A percentile compares a stretch with the other conserved stretches of the same genome.
Conservation (phyloP, 2,329 filamentous ascomycete genomes). For the Fonsecaea nubica region DNA sequence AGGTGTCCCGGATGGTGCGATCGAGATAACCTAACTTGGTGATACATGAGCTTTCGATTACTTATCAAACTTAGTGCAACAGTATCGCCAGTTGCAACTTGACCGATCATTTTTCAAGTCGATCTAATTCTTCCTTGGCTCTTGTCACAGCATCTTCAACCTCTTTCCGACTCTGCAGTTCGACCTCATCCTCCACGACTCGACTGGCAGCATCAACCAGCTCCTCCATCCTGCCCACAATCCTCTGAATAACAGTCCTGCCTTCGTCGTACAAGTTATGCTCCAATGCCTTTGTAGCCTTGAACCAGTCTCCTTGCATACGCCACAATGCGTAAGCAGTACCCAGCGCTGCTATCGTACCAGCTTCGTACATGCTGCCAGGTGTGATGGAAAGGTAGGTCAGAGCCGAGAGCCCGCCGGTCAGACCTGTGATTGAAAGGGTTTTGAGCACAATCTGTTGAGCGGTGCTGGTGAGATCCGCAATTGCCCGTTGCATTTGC, state of each 20-base stretch:
- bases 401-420: constrained; percentile 62
- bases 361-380: constrained; percentile 62
- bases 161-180: constrained; percentile 46
- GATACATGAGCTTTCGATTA: neutral
- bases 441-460: constrained; percentile 78
- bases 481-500: constrained; percentile 70
- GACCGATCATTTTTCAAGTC: constrained; percentile 23
- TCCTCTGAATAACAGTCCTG: constrained; percentile 59
- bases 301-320: constrained; percentile 66
- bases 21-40: constrained; percentile 46
- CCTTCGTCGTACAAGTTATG: constrained; percentile 63
- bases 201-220: constrained; percentile 56
- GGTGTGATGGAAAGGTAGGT: constrained; percentile 62
- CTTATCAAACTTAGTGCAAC: neutral
- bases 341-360: constrained; percentile 65
- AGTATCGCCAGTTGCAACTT: neutral
- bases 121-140: constrained; percentile 54
- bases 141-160: constrained; percentile 54
- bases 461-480: constrained; percentile 73
- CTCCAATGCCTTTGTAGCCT: constrained; percentile 59
- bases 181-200: constrained; percentile 45
- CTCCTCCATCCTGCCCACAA: constrained; percentile 58
- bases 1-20: constrained; percentile 54
- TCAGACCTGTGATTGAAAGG: constrained; percentile 66
- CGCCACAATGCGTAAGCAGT: constrained; percentile 63